Evolutionary conservation across 805 yeast species (phyloP).

Genomic region (Tetrapisispora arboricola): DNA sequence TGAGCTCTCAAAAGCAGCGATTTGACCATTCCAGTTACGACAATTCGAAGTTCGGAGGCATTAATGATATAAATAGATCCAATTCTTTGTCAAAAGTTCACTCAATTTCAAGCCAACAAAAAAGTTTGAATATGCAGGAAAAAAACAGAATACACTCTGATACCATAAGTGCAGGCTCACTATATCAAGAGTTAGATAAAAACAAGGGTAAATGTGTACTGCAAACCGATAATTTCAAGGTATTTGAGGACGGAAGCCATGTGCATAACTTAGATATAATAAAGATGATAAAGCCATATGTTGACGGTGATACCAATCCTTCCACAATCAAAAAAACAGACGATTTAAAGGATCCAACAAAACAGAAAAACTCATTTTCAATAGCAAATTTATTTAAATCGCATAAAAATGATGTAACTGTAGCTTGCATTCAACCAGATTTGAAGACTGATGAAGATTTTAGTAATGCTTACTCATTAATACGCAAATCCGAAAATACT

Average conservation of each 20-base stretch:
- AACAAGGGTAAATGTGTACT: constrained; percentile 13
- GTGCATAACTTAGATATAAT: constrained; percentile 21
- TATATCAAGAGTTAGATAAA: not conserved
- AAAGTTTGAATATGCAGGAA: not conserved
- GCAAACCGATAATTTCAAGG: constrained; percentile 18
- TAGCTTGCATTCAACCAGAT: not conserved
- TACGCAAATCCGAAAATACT: not conserved
- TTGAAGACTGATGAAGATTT: not conserved
- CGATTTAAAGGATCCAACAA: not conserved
- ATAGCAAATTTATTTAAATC: constrained; percentile 17
- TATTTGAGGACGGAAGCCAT: constrained; percentile 24
- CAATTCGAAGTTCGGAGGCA: too few relatives aligned
- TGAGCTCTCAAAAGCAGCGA: too few relatives aligned
- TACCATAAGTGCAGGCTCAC: constrained; percentile 15
- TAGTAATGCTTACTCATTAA: not conserved
- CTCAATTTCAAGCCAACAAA: constrained; percentile 6
- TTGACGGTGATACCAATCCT: not conserved
- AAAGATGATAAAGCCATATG: constrained; percentile 9
- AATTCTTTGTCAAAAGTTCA: constrained; percentile 7
- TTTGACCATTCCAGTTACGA: too few relatives aligned
- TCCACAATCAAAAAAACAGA: not conserved
- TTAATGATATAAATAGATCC: constrained; percentile 1
- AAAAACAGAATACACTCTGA: constrained; percentile 18
- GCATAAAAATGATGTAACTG: constrained; percentile 8
- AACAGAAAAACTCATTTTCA: constrained; percentile 14